A percentile compares a stretch with the other conserved stretches of the same genome.
Evolutionary conservation across 805 yeast species (phyloP).

Genomic region (Phaffomyces thermotolerans): DNA sequence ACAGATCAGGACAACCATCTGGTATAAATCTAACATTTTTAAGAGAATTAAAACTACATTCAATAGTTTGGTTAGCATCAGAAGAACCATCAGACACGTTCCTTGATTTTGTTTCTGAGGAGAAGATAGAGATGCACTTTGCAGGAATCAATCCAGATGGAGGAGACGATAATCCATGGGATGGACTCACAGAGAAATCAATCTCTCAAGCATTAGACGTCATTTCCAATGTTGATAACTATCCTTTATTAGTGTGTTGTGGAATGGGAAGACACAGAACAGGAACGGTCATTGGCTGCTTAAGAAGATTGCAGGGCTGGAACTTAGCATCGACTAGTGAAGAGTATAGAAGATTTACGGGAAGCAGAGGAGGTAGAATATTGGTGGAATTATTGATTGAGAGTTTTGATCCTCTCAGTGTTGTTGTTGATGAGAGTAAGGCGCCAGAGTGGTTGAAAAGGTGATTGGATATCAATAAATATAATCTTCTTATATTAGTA

Average conservation of each 20-base stretch:
- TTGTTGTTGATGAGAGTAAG: conserved; percentile 32
- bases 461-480: too few relatives aligned
- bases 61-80: conserved; percentile 89
- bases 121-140: conserved; percentile 71
- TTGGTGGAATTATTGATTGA: conserved; percentile 88
- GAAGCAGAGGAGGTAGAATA: conserved; percentile 86
- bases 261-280: conserved; percentile 99
- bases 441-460: conserved; percentile 44
- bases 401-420: conserved; percentile 44
- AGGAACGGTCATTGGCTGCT: conserved; percentile 93
- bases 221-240: conserved; percentile 62
- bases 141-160: conserved; percentile 77
- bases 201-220: conserved; percentile 73
- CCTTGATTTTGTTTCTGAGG: conserved; percentile 68
- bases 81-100: conserved; percentile 93
- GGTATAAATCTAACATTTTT: conserved; percentile 87
- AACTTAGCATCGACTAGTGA: conserved; percentile 87
- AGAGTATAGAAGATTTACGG: conserved; percentile 91
- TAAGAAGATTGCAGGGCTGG: conserved; percentile 94
- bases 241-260: conserved; percentile 87
- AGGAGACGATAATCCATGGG: conserved; percentile 87
- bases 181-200: conserved; percentile 77
- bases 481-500: too few relatives aligned
- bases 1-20: conserved; percentile 91
- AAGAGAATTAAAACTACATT: conserved; percentile 61